A percentile compares a stretch with the other conserved stretches of the same genome.
phyloP scores from a whole-genome alignment of 2,329 filamentous ascomycete species.

The Hypoxylon rubiginosum region DNA sequence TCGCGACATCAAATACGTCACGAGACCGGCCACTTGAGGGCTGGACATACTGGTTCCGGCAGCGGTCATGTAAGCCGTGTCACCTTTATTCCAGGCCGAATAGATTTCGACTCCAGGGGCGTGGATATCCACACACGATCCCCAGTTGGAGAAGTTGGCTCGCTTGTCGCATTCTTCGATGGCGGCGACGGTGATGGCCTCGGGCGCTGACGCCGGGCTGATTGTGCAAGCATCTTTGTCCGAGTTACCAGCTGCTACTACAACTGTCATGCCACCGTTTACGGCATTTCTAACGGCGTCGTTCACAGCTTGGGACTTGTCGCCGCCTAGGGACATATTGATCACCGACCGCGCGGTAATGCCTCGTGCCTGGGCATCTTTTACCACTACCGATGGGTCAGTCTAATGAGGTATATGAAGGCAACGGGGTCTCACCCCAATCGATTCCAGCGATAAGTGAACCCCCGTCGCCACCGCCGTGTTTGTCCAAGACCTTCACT shows the following conservation, averaged over 20 bases:
- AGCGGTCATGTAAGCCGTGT: slow-evolving; percentile 35
- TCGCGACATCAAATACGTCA: slow-evolving; percentile 46
- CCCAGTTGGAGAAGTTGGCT: slow-evolving; percentile 46
- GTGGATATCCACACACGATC: slow-evolving; percentile 46
- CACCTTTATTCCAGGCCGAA: slow-evolving; percentile 42
- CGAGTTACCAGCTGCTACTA: slow-evolving; percentile 48
- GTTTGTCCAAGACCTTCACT: slow-evolving; percentile 46
- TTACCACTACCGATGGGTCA: slow-evolving; percentile 38
- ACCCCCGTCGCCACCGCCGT: slow-evolving; percentile 40
- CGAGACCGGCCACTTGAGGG: slow-evolving; percentile 48
- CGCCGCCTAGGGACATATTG: slow-evolving; percentile 48
- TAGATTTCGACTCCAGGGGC: slow-evolving; percentile 46
- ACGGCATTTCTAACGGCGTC: slow-evolving; percentile 42
- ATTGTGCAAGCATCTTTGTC: slow-evolving; percentile 43
- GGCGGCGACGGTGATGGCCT: slow-evolving; percentile 47
- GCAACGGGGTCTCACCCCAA: slow-evolving; percentile 44
- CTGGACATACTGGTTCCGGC: slow-evolving; percentile 49
- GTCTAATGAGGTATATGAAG: background rate
- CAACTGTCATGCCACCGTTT: slow-evolving; percentile 45
- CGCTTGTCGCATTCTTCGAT: slow-evolving; percentile 45
- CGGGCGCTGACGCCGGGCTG: slow-evolving; percentile 45
- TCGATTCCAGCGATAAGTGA: slow-evolving; percentile 47
- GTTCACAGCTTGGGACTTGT: slow-evolving; percentile 37
- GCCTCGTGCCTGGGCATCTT: slow-evolving; percentile 42
- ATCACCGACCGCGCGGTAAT: slow-evolving; percentile 45